Evolutionary conservation across 768 basidiomycete genomes (phyloP), one percentile per base, ranked within the genome.

Genomic region (Rubroboletus pulcherrimus): DNA sequence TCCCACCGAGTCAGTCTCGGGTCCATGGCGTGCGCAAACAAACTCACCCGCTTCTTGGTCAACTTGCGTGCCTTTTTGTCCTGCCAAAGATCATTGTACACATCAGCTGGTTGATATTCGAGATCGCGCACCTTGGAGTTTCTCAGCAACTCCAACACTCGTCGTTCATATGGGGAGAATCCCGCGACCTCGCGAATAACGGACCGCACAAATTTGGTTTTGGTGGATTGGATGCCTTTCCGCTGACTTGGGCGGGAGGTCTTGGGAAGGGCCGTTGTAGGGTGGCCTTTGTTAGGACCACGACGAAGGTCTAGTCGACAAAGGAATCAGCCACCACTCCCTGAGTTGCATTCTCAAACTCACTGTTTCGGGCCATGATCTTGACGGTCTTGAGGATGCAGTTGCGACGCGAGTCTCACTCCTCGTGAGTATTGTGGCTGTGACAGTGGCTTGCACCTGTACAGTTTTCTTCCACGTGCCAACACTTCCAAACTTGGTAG

Each of bases 41-140:
- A 21, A 21, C 21, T 65, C 69, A 97, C 96, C 82, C 94, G 87
- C 82, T 96, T 98, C 87, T 99, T 99, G 66, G 94, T 95, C 81
- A 98, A 80, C 81, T 98, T 98, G 75, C 93, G 84, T 57, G 96
- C 96, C 78, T 96, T 98, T 86, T 99, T 99, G 75, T 99, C 96
- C 93, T 93, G 68, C 43, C 54, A 46, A 14, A 10, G 17, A 49
- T 19, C 33, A 42, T 12, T 7, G 37, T 54, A 21, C 59, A 31
- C 30, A 55, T 24, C n/a, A 30, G 19, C 19, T 0, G 2, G 53
- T n/a, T 12, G 4, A 9, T 17, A 9, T 5, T 17, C 26, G 5
- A 29, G 54, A 51, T 49, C 45, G 30, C 87, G 63, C 71, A 90
- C 90, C 81, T 96, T 97, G 61, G 92, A 94, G 84, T 97, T 98